Conservation (phyloP, 1,284 basidiomycete species). For the Fomitopsis schrenkii region DNA sequence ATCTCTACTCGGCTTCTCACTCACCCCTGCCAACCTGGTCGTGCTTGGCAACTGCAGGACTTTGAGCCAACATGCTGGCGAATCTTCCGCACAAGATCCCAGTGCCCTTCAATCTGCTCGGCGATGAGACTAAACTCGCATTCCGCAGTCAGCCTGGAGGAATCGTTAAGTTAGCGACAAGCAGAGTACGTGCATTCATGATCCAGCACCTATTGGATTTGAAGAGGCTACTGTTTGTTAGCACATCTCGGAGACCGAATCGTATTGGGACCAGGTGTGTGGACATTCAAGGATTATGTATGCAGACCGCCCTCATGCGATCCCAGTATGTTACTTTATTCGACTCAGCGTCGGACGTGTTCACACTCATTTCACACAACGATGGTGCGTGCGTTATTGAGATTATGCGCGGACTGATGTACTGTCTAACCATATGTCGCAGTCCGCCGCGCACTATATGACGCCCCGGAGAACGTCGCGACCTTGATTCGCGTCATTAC, state of each 20-base stretch:
- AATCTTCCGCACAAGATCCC: constrained; percentile 67
- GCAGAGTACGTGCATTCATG: constrained; percentile 50
- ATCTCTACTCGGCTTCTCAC: neutral
- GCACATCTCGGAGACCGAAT: constrained; percentile 71
- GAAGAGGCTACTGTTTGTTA: constrained; percentile 24
- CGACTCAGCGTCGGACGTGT: constrained; percentile 84
- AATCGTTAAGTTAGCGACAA: constrained; percentile 67
- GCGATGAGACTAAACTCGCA: constrained; percentile 84
- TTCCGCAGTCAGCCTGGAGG: constrained; percentile 81
- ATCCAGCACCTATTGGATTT: constrained; percentile 2
- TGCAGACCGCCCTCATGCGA: constrained; percentile 8
- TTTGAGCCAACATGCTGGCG: constrained; percentile 30
- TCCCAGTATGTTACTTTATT: constrained; percentile 78
- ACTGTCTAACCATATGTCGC: neutral
- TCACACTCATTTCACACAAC: constrained; percentile 80
- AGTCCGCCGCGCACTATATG: constrained; percentile 80
- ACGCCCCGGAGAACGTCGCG: constrained; percentile 80
- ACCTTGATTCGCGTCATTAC: constrained; percentile 76
- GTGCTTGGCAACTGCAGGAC: neutral
- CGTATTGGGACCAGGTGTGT: constrained; percentile 82
- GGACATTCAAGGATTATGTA: constrained; percentile 5
- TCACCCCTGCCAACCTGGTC: neutral
- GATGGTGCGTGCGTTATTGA: constrained; percentile 57
- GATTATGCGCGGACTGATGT: neutral
- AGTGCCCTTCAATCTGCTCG: constrained; percentile 76